These are phyloP conservation scores for Salix exigua DNA, from an alignment of 345 rosid genomes.

Conservation along the genomic window DNA sequence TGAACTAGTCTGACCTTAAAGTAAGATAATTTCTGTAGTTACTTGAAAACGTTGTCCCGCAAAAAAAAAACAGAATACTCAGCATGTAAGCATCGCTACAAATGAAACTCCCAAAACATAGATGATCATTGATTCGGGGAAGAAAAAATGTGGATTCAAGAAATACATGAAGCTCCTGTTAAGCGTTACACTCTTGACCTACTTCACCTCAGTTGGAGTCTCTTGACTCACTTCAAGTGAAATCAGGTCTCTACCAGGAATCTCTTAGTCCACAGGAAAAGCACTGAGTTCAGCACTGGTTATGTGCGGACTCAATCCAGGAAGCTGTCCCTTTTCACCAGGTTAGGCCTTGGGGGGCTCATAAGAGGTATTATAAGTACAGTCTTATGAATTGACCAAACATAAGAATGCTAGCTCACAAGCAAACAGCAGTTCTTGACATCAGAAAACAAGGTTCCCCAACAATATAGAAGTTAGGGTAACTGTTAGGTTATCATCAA, in stretches of 20 bases:
- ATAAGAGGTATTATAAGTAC: background rate
- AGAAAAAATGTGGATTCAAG: no score
- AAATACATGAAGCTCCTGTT: no score
- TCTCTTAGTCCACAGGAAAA: background rate
- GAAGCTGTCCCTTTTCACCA: background rate
- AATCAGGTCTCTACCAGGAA: background rate
- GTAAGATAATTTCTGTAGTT: no score
- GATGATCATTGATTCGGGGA: no score
- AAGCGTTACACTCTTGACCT: no score
- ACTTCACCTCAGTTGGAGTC: no score
- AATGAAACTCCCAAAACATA: no score
- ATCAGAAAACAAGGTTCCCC: constrained; percentile 51
- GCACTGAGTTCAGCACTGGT: background rate
- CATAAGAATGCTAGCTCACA: background rate
- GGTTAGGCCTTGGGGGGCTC: background rate
- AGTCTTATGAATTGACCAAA: background rate
- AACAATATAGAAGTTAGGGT: constrained; percentile 56
- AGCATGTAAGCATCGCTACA: no score
- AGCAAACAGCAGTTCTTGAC: background rate
- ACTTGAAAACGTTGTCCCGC: no score
- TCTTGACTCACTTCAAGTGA: background rate
- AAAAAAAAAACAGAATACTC: no score
- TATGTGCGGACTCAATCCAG: background rate
- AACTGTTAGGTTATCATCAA: constrained; percentile 90
- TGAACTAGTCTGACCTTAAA: no score